Base-by-base conservation (phyloP, 345 rosid species). In the Euclidium syriacum region DNA sequence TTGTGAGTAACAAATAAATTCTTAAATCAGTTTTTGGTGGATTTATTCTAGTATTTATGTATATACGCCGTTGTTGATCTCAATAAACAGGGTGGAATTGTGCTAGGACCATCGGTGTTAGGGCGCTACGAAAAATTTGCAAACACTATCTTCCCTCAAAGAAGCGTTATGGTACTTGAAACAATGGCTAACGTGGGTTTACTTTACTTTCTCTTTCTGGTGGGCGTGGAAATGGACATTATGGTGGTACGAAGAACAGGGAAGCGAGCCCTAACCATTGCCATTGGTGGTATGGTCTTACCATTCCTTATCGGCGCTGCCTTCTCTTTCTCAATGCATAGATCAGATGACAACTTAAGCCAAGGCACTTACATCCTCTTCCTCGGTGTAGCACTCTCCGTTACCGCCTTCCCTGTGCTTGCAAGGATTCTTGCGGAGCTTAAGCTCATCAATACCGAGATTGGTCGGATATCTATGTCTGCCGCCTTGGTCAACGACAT, bases 221-320 rank as follows among this genome's bases (percentile, higher is more conserved):
- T 94, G 11, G 99, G 97, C 34, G 88, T 94, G 6, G 97, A 90
- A 67, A 94, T 94, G 97, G 97, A 94, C 71, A 72, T 94, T n/a
- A 71, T 87, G 0, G 97, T 83, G 41, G 72, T 94, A 38, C 81
- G 73, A 11, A 76, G 75, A n/a, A 83, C 91, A 0, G 97, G 97
- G 8, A 87, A 64, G 62, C 83, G 82, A 70, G 79, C 96, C 3
- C 3, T 85, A 12, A 81, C 73, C 7, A 77, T 87, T 0, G 99
- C 97, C 12, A 4, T 80, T 24, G 76, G 85, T 1, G 96, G 99
- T 10, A 94, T 94, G 99, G 29, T 87, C 46, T 46, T 94, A 49
- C 99, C 99, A 9, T 90, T 94, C 63, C 12, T 77, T 1, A 52
- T 83, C 3, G 91, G 95, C 0, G 52, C 70, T 4, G 78, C 65